Base-by-base conservation (phyloP, 768 basidiomycete species). In the Panaeolus cyanescens region DNA sequence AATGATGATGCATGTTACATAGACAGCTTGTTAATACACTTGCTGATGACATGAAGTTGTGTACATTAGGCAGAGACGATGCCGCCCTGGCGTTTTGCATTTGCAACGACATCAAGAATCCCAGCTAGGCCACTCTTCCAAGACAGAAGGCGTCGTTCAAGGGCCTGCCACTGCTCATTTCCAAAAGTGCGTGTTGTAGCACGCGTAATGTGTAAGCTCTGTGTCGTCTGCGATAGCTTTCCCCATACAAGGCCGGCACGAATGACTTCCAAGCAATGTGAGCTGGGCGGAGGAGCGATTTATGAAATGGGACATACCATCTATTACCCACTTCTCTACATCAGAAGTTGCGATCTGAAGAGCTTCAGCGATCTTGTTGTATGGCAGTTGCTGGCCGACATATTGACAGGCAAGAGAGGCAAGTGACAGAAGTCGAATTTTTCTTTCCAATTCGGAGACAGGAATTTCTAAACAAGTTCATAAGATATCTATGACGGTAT, bases 281-380 rank as follows among this genome's bases (percentile, higher is more conserved):
- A 37, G 34, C 59, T 25, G 62, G 59, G 28, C 50, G 53, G 20
- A 45, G 31, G 32, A 32, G 5, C 40, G 32, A 31, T 3, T 40
- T 45, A 61, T 15, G 32, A 32, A 56, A 55, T 45, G 56, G 19
- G 7, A 57, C 79, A 62, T 68, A 93, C 93, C 88, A 75, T 95
- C 92, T 63, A 95, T 95, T 37, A 88, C 86, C 92, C 92, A 95
- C 68, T 84, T 87, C 72, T 95, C 94, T 30, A 95, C 92, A 61
- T 91, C 79, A 25, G 82, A 77, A 20, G 73, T 62, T 25, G 86
- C 82, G 7, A 93, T 85, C 64, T 91, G 84, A 42, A 95, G 75
- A 12, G 84, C 79, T 30, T 85, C 78, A 1, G 89, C 88, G 34
- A 96, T 85, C 67, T 81, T 83, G 9, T 84, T 71, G 72, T 95